Conservation (phyloP, 768 basidiomycete species). For the Rhodosporidiobolus odoratus region DNA sequence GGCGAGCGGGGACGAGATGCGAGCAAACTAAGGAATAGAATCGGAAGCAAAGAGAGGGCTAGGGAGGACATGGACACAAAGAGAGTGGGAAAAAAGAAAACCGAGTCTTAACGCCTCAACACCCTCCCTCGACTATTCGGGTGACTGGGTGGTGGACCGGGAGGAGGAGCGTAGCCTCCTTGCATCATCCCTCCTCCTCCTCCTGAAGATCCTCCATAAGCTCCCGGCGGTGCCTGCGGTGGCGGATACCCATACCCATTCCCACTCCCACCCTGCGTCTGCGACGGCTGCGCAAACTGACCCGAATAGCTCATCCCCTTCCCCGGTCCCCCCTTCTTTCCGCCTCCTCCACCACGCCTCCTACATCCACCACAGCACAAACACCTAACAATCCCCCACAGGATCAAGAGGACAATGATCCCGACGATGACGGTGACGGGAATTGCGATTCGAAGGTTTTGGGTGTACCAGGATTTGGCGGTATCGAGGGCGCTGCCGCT, state of each 20-base stretch:
- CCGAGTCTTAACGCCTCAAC: neutral
- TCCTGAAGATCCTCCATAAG: neutral
- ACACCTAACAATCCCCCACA: slow-evolving; percentile 52
- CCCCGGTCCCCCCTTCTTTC: neutral
- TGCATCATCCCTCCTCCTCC: neutral
- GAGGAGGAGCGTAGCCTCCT: slow-evolving; percentile 15
- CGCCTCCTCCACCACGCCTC: neutral
- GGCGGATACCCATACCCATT: slow-evolving; percentile 1
- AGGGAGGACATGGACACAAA: too few species aligned
- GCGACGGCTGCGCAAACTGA: slow-evolving; percentile 5
- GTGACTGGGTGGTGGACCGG: slow-evolving; percentile 12
- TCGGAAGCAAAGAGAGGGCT: neutral
- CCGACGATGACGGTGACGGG: slow-evolving; percentile 70
- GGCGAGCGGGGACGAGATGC: too few species aligned
- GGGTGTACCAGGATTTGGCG: slow-evolving; percentile 50
- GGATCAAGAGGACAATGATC: slow-evolving; percentile 57
- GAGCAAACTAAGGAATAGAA: too few species aligned
- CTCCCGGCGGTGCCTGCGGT: neutral
- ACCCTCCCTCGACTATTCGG: neutral
- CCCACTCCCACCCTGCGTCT: neutral
- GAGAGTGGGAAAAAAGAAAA: too few species aligned
- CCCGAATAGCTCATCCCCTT: neutral
- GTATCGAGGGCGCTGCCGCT: slow-evolving; percentile 53
- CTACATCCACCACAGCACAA: slow-evolving; percentile 21
- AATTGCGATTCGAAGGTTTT: slow-evolving; percentile 47